Base-by-base conservation (phyloP, 345 rosid species). In the Psidium friedrichsthalianum region DNA sequence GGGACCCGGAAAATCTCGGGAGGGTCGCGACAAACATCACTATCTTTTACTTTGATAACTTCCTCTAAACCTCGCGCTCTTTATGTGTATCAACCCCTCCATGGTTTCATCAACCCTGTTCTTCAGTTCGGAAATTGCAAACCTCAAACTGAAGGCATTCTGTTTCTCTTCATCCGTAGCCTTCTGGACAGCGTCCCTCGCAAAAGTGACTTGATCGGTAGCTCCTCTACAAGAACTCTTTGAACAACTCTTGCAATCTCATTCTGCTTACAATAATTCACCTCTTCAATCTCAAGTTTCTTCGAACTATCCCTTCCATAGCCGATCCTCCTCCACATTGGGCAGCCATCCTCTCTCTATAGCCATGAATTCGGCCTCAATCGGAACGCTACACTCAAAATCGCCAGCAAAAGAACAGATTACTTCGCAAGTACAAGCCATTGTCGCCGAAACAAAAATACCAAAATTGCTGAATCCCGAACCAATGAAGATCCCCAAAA, bases 241-340 rank as follows among this genome's bases (percentile, higher is more conserved):
- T 36, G 36, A 36, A 36, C 91, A 95, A 83, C 82, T 86, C 87
- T 15, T 36, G 58, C 84, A 87, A 91, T 89, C 86, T 93, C 92
- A 58, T 27, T 83, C 88, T 94, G 93, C 86, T 80, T 87, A 29
- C 84, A 55, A 85, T 24, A 74, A 83, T 88, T 89, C 14, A 52
- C 85, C 87, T 80, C 92, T 86, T 91, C 92, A 21, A 92, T 85
- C 89, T 93, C 94, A 59, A 16, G 52, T 74, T 90, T 95, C 88
- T 93, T 92, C 74, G 56, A 25, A 86, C 84, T 86, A 94, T 80
- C 54, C 88, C 86, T 51, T 86, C 88, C 84, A 91, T 78, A 78
- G 84, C 49, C 56, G 87, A 78, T 83, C 89, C 91, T 87, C 90
- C 36, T 88, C 90, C 85, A 36, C 36, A 36, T 36, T 36, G 36